These are phyloP conservation scores for Chiua virens DNA, from an alignment of 768 basidiomycete genomes.

Conservation along the genomic window DNA sequence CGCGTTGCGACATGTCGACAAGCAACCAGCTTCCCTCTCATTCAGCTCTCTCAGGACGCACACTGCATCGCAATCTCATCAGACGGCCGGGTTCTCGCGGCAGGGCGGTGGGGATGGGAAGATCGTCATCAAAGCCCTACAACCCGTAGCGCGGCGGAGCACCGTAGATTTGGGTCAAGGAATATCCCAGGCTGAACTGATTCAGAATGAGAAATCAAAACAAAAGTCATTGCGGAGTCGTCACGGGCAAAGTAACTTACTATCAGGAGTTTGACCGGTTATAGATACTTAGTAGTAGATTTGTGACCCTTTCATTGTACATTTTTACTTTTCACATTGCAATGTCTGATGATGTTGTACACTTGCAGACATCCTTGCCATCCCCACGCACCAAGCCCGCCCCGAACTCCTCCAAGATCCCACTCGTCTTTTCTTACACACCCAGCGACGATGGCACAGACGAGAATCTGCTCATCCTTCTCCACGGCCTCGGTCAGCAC, in stretches of 20 bases:
- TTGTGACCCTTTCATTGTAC: no score
- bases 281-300: no score
- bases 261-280: no score
- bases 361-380: slow-evolving; percentile 18
- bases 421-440: slow-evolving; percentile 62
- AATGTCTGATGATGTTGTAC: slow-evolving; percentile 20
- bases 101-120: slow-evolving; percentile 3
- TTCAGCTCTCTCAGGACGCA: slow-evolving; percentile 1
- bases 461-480: slow-evolving; percentile 78
- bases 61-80: slow-evolving; percentile 7
- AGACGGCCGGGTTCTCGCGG: not conserved
- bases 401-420: slow-evolving; percentile 46
- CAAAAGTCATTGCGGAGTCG: no score
- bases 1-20: not conserved
- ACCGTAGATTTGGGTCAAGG: no score
- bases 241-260: no score
- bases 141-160: no score
- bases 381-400: slow-evolving; percentile 45
- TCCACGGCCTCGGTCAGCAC: slow-evolving; percentile 79
- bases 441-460: slow-evolving; percentile 83
- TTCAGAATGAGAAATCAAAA: no score
- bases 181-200: no score
- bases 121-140: not conserved
- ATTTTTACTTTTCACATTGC: no score
- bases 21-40: not conserved